These are phyloP conservation scores for Pyrenochaeta sp. DNA, from an alignment of 2,329 filamentous ascomycete genomes.

Conservation along the genomic window DNA sequence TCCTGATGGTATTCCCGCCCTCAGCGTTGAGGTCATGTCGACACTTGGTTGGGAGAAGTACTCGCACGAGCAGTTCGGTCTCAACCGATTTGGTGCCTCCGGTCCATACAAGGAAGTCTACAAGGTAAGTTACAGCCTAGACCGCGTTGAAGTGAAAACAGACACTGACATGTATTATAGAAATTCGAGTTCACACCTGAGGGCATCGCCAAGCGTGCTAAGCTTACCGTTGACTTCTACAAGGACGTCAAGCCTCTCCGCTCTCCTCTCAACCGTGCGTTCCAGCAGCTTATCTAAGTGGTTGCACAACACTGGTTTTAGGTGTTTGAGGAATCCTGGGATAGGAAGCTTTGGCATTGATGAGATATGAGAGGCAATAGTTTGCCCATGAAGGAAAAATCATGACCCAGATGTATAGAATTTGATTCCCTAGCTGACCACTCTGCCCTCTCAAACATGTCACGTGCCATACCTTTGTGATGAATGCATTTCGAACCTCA, in stretches of 20 bases:
- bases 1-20: constrained; percentile 89
- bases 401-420: constrained; percentile 30
- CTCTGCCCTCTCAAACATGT: background rate
- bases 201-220: constrained; percentile 92
- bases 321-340: constrained; percentile 3
- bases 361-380: constrained; percentile 23
- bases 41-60: constrained; percentile 99
- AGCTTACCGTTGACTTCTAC: constrained; percentile 95
- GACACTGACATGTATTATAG: constrained; percentile 63
- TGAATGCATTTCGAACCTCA: background rate
- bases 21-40: constrained; percentile 96
- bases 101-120: constrained; percentile 98
- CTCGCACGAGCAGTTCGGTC: constrained; percentile 98
- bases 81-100: constrained; percentile 98
- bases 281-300: constrained; percentile 91
- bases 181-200: constrained; percentile 99
- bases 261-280: constrained; percentile 95
- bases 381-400: constrained; percentile 23
- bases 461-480: background rate
- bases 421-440: constrained; percentile 26
- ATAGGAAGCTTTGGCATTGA: constrained; percentile 7
- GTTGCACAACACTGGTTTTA: constrained; percentile 11
- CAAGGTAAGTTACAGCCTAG: constrained; percentile 63
- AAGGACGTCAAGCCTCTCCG: constrained; percentile 88
- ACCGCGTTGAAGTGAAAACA: constrained; percentile 37